A percentile compares a stretch with the other conserved stretches of the same genome.
Evolutionary conservation across 352 stramenopile species (phyloP).

Genomic region (Phytophthora boehmeriae): DNA sequence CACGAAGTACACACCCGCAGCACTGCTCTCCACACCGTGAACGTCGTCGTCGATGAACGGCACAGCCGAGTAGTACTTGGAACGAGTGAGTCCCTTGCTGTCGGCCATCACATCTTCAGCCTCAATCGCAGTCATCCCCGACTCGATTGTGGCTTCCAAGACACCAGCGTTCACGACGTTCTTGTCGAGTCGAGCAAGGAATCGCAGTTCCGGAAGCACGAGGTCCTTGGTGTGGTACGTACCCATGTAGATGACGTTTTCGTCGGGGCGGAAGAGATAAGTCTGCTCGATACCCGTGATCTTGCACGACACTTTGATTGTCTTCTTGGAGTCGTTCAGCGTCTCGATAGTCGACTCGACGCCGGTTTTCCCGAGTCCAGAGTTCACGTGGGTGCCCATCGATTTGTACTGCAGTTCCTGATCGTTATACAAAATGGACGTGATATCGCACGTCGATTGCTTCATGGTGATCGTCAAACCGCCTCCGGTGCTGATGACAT

Average conservation of each 20-base stretch:
- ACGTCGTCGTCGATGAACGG: constrained; percentile 43
- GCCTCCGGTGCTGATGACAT: constrained; percentile 38
- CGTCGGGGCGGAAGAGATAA: constrained; percentile 54
- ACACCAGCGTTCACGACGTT: constrained; percentile 39
- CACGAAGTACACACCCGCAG: constrained; percentile 54
- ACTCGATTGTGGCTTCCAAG: constrained; percentile 40
- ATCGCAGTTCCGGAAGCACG: constrained; percentile 48
- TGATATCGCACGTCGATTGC: constrained; percentile 51
- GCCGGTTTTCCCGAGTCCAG: constrained; percentile 32
- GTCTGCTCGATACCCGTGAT: constrained; percentile 44
- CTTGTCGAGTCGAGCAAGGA: constrained; percentile 48
- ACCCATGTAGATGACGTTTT: constrained; percentile 56
- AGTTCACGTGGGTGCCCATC: constrained; percentile 50
- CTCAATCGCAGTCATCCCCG: constrained; percentile 40
- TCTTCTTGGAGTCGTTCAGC: constrained; percentile 38
- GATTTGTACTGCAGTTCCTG: constrained; percentile 52
- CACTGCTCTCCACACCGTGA: constrained; percentile 42
- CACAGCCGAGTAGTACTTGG: constrained; percentile 49
- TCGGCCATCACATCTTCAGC: constrained; percentile 44
- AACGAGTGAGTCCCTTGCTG: constrained; percentile 38
- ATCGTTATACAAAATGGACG: constrained; percentile 41
- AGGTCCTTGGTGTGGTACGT: constrained; percentile 44
- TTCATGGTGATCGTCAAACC: constrained; percentile 46
- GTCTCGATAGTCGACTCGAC: constrained; percentile 39
- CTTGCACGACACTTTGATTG: constrained; percentile 46